phyloP scores from a whole-genome alignment of 2,329 filamentous ascomycete genomes.

The Bisporella sp. region DNA sequence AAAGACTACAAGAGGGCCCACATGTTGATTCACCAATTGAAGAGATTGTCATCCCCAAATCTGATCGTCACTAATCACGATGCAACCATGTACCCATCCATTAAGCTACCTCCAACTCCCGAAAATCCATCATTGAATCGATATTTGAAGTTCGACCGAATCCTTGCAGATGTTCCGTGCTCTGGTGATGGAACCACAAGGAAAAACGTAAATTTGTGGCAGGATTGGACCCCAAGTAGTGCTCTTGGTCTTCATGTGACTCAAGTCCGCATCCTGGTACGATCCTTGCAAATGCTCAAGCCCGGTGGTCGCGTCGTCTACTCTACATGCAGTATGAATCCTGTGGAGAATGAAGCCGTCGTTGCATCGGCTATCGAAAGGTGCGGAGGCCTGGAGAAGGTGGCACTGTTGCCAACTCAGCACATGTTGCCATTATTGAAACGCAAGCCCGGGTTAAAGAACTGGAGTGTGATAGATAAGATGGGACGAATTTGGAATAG shows the following conservation, averaged over 20 bases:
- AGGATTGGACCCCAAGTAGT: constrained; percentile 85
- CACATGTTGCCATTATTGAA: constrained; percentile 70
- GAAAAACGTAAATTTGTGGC: constrained; percentile 93
- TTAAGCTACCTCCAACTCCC: constrained; percentile 64
- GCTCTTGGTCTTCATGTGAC: constrained; percentile 81
- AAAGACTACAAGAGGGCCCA: constrained; percentile 94
- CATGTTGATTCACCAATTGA: constrained; percentile 96
- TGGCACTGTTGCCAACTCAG: constrained; percentile 79
- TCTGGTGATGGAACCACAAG: constrained; percentile 89
- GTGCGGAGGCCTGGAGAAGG: constrained; percentile 75
- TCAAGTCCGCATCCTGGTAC: constrained; percentile 83
- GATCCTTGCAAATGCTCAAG: constrained; percentile 93
- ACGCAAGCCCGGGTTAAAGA: constrained; percentile 66
- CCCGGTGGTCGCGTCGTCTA: constrained; percentile 92
- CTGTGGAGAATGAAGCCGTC: constrained; percentile 93
- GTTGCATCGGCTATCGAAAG: constrained; percentile 81
- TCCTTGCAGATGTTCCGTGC: constrained; percentile 93
- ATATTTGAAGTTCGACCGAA: constrained; percentile 95
- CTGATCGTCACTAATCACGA: constrained; percentile 97
- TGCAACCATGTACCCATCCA: constrained; percentile 88
- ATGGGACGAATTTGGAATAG: constrained; percentile 69
- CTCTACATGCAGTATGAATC: constrained; percentile 98
- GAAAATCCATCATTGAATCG: constrained; percentile 49
- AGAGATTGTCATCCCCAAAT: constrained; percentile 93
- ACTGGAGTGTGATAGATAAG: constrained; percentile 92